Evolutionary conservation across 192 early-diverging fungal species (phyloP), one percentile per base, ranked within the genome.

Genomic region (Gonapodya sp.): DNA sequence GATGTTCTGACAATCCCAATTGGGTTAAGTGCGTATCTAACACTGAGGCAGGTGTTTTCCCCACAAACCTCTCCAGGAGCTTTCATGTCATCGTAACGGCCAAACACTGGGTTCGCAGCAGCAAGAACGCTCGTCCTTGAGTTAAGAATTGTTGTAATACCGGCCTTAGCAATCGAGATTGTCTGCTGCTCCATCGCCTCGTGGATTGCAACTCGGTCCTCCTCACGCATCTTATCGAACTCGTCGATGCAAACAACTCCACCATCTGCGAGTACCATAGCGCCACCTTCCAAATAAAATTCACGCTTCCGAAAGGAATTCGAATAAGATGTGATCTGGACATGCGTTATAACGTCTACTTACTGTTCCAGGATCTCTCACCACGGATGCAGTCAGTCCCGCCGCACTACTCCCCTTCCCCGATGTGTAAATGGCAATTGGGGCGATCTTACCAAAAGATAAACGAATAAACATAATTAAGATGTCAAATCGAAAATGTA

Each of bases 161-260:
- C 98, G 34, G 98, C 98, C 87, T 99, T 99, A 78, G 98, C 98
- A 85, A 99, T 99, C 18, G 95, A 97, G 80, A 99, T 99, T 1
- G 98, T 99, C 86, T 99, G 97, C 88, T 99, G 98, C 85, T 99
- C 97, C 98, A 99, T 99, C 36, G 98, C 98, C 88, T 99, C 98
- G 87, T 99, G 98, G 85, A 99, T 99, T 16, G 98, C 97, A 1
- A 99, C 98, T 73, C 97, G 92, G 86, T 99, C 98, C 87, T 98
- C 97, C 73, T 98, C 96, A 81, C 96, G 90, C 98, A 99, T 99
- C 89, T 99, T 99, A 87, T 99, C 98, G 85, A 99, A 99, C 88
- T 99, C 98, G 88, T 99, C 98, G 84, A 99, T 99, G 88, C 98
- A 99, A 36, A 99, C 96, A 73, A 98, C 96, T 84, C 97, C 98